Percentiles rank a stretch among this genome's conserved stretches.
Conservation (phyloP, 2,329 filamentous ascomycete species). For the Penicillium sp. region DNA sequence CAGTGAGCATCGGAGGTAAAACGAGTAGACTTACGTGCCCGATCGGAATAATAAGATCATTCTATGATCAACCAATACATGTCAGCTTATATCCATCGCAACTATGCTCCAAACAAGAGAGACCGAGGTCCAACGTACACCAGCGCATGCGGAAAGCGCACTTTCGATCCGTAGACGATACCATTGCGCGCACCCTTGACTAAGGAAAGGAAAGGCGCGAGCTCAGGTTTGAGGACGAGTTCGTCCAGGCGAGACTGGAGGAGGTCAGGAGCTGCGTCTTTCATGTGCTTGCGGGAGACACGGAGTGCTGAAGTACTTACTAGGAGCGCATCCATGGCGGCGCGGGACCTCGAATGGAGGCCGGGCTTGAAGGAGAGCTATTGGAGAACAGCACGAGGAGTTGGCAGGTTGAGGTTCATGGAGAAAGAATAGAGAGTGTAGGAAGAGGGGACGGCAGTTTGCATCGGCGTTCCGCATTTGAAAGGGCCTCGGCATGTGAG, state of each 20-base stretch:
- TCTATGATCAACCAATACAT: conserved; percentile 42
- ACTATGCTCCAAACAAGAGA: not conserved
- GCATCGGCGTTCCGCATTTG: conserved; percentile 22
- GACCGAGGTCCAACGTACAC: conserved; percentile 55
- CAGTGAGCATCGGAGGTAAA: not conserved
- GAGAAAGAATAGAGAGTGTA: conserved; percentile 6
- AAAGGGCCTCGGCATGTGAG: conserved; percentile 44
- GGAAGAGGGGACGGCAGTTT: conserved; percentile 29
- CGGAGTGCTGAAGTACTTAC: conserved; percentile 19
- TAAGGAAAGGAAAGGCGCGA: conserved; percentile 80
- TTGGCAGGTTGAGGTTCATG: conserved; percentile 10
- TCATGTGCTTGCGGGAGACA: conserved; percentile 7
- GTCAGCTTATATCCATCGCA: conserved; percentile 15
- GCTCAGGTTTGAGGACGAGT: conserved; percentile 75
- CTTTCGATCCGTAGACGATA: conserved; percentile 93
- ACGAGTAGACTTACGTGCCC: conserved; percentile 62
- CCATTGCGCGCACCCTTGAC: conserved; percentile 95
- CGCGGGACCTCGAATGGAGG: conserved; percentile 29
- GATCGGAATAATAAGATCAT: conserved; percentile 98
- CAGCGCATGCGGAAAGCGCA: conserved; percentile 95
- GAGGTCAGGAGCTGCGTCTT: conserved; percentile 4
- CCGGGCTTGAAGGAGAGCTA: conserved; percentile 16
- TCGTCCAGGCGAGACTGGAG: conserved; percentile 67
- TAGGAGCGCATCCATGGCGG: conserved; percentile 37
- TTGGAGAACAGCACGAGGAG: conserved; percentile 10